Base-by-base conservation (phyloP, 2,329 filamentous ascomycete species). In the Colletotrichum camelliae region DNA sequence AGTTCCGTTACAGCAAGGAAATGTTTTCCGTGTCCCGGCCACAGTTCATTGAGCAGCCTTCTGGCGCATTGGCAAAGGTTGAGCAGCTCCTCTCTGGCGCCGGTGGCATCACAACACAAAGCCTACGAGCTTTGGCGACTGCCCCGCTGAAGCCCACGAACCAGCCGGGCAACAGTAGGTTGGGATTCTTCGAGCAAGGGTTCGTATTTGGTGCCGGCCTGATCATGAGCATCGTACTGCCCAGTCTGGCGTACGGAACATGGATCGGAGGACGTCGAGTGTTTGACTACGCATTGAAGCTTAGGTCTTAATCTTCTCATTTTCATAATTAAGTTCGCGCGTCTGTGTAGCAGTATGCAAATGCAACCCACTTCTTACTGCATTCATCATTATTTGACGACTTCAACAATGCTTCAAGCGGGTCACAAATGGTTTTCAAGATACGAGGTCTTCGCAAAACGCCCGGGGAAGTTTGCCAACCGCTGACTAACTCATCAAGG, bases 1-100 rank as follows among this genome's bases (percentile, higher is more conserved):
- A 35, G 9, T 75, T 69, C 29, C 64, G 74, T 27, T 75, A 75
- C 43, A 74, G 48, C 24, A 75, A 73, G 24, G 70, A 65, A 6
- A 75, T 75, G 74, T 75, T 75, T 33, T 75, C 74, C 13, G 70
- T 75, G 4, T 33, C 74, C 16, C 62, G 74, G 18, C 74, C 74
- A 18, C 74, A 75, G 21, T 31, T 75, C 21, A 37, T 74, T 9
- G 74, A 75, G 31, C 67, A 64, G 57, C 70, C 43, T 16, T 24
- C 27, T 27, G 70, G 64, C 13, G 57, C 64, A 35, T 31, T 73
- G 27, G 39, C 58, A 29, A 73, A 58, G 31, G 21, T 73, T 10
- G 70, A 75, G 43, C 64, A 75, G 48, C 65, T 75, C 12, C 70
- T 75, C 27, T 60, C 57, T 35, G 35, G 57, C 18, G 27, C 70